Base-by-base conservation (phyloP, 2,329 filamentous ascomycete species). In the Trichoderma sp. region DNA sequence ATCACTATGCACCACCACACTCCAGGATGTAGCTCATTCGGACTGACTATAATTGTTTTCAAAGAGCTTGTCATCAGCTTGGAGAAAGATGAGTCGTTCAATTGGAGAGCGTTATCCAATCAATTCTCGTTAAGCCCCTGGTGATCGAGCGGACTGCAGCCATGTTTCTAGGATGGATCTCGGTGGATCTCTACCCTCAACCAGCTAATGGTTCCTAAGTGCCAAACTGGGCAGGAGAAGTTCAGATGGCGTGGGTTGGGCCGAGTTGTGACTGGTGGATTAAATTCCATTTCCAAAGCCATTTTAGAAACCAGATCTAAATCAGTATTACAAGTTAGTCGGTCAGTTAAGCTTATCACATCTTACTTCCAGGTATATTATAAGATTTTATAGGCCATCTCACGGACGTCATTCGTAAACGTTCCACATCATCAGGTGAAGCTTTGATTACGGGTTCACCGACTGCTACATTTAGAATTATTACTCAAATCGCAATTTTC, bases 231-330 rank as follows among this genome's bases (percentile, higher is more conserved):
- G 53, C 27, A 49, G 53, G 63, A 43, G 55, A 37, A 49, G 13
- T n/a, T 5, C 19, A 33, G 29, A 11, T 6, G 8, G 16, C 27
- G 40, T 37, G 55, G 52, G 27, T 56, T 61, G 35, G 43, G 21
- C 10, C 13, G 13, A 59, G n/a, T 37, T 56, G 47, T 67, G 63
- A 70, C n/a, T 70, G 65, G 69, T 61, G 69, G 69, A 70, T 68
- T 68, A 64, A 68, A n/a, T 68, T 33, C 33, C 19, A 68, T 13
- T 68, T 33, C 33, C 24, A 63, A 40, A 24, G 40, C 24, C 27
- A 53, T 60, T 27, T 10, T 24, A 24, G 43, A 33, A 69, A 37
- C 14, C 55, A 67, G 64, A 59, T 59, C 55, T 52, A 19, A 58
- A 27, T 52, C 10, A 58, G 14, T 64, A 31, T n/a, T 3, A 33